Percentiles rank a stretch among this genome's conserved stretches.
Evolutionary conservation across 441 rosid species (phyloP).

Genomic region (Croton laevigatus): DNA sequence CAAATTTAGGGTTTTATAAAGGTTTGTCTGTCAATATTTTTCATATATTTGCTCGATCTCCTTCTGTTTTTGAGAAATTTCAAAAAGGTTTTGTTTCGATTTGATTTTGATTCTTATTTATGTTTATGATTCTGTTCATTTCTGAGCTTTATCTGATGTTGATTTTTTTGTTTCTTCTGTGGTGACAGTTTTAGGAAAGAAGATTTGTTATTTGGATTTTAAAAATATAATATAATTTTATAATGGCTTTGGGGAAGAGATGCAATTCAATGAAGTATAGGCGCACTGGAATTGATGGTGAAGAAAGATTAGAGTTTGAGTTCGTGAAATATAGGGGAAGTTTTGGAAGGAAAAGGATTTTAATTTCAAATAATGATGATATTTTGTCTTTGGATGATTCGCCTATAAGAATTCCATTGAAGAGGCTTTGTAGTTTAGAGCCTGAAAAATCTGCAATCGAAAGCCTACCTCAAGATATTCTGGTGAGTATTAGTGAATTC

Average conservation of each 20-base stretch:
- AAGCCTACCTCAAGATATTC: slow-evolving; percentile 64
- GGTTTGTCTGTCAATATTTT: slow-evolving; percentile 3
- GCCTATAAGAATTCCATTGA: slow-evolving; percentile 29
- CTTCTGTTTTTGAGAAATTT: not conserved
- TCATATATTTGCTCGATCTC: not conserved
- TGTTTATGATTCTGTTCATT: not conserved
- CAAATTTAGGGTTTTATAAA: slow-evolving; percentile 19
- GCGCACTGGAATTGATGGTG: slow-evolving; percentile 23
- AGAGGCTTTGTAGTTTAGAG: slow-evolving; percentile 50
- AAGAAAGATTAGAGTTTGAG: slow-evolving; percentile 38
- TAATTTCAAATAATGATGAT: slow-evolving; percentile 33
- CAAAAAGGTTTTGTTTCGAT: not conserved
- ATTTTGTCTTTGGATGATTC: slow-evolving; percentile 13
- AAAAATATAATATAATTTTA: not conserved
- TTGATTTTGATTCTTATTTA: not conserved
- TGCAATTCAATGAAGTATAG: slow-evolving; percentile 36
- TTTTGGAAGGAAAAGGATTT: slow-evolving; percentile 75
- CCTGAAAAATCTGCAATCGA: slow-evolving; percentile 48
- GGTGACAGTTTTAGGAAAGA: slow-evolving; percentile 13
- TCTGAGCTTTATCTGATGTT: slow-evolving; percentile 8
- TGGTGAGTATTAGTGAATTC: slow-evolving; percentile 40
- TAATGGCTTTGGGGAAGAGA: slow-evolving; percentile 42
- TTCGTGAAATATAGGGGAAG: slow-evolving; percentile 48
- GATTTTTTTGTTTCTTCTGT: not conserved
- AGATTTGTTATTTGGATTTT: not conserved